Conservation (phyloP, 345 rosid species). For the Excoecaria agallocha region DNA sequence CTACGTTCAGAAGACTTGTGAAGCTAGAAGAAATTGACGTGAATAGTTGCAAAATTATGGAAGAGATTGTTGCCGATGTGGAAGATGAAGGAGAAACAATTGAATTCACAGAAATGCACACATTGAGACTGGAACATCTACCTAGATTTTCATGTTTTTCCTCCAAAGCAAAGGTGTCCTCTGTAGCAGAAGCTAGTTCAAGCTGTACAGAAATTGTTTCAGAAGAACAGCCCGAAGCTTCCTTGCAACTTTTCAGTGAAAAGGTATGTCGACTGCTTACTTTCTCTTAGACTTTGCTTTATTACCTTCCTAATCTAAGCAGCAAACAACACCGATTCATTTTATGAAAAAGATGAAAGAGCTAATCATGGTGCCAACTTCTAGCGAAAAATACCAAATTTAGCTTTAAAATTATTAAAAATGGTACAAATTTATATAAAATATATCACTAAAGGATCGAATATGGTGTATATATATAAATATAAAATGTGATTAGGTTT, state of each 20-base stretch:
- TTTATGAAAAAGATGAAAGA: too few relatives aligned
- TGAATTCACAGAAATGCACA: background rate
- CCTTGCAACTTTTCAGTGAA: background rate
- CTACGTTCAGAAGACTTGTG: conserved; percentile 12
- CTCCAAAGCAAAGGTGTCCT: background rate
- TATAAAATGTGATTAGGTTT: too few relatives aligned
- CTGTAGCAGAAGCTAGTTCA: background rate
- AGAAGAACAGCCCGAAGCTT: background rate
- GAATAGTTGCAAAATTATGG: background rate
- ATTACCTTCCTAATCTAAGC: too few relatives aligned
- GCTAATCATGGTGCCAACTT: too few relatives aligned
- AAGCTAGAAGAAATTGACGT: conserved; percentile 15
- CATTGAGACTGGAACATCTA: background rate
- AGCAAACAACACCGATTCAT: too few relatives aligned
- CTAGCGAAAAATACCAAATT: too few relatives aligned
- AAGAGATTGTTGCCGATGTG: conserved; percentile 9
- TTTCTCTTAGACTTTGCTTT: too few relatives aligned
- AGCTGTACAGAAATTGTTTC: background rate
- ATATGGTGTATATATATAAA: too few relatives aligned
- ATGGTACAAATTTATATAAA: too few relatives aligned
- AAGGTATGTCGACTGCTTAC: too few relatives aligned
- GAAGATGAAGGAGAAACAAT: background rate
- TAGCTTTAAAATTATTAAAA: too few relatives aligned
- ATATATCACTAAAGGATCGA: too few relatives aligned
- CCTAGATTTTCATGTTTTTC: conserved; percentile 1